Base-by-base conservation (phyloP, 805 yeast species). In the Metschnikowia similis region DNA sequence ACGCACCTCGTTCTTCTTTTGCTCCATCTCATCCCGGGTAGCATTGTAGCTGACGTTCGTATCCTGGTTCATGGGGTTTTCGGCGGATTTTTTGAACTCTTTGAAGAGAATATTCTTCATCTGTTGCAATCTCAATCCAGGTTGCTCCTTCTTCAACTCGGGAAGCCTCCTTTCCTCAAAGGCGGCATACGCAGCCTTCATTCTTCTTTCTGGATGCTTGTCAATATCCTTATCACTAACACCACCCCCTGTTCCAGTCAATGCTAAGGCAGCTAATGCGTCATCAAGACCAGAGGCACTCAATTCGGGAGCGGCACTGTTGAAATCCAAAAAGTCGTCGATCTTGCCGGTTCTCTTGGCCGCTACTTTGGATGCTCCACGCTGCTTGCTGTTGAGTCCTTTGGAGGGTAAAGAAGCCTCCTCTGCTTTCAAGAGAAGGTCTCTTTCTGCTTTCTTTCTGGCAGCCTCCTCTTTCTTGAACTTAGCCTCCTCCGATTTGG, bases 181-280 rank as follows among this genome's bases (percentile, higher is more conserved):
- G 0, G 87, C 89, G 10, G 81, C 75, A 49, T 74, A 74, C 0
- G 96, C 96, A 27, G 92, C 89, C 71, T 87, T 88, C 68, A 84
- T 86, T 63, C 96, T 80, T 69, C 95, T 81, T 72, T 88, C 96
- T 8, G 96, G 96, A 59, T 88, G 96, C 66, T 89, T 82, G 52
- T 88, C 96, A 47, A 88, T 74, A 47, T 82, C 88, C 61, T 83
- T 83, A 53, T 69, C 70, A 38, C 71, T 67, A 31, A 84, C 84
- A 47, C 81, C 85, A 29, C 76, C 80, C 48, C 74, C 80, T 41
- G 72, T 79, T 26, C 74, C 70, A 10, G 90, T 78, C 66, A 88
- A 74, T 4, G 87, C 76, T 61, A 88, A 74, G 4, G 95, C 95
- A 48, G 87, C 89, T 54, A 88, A 71, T 2, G 92, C 94, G 60